Evolutionary conservation across 2,329 filamentous ascomycete species (phyloP).

Genomic region (Amesomyces nigricolor): DNA sequence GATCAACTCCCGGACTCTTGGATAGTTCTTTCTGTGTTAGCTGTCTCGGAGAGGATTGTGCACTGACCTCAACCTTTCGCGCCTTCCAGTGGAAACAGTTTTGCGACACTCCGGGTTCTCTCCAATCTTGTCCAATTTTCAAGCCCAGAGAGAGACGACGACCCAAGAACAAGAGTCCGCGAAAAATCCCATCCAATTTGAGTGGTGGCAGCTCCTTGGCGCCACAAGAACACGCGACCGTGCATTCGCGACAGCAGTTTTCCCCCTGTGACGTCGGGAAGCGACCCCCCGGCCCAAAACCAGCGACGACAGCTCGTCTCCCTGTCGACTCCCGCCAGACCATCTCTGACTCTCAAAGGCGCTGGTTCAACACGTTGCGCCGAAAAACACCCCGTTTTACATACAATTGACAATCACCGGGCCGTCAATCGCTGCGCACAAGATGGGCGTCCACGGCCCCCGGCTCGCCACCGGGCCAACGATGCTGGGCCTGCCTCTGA

Average conservation of each 20-base stretch:
- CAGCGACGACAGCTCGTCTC: not conserved
- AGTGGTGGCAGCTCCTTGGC: not conserved
- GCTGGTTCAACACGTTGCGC: not conserved
- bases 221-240: not conserved
- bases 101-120: too few relatives aligned
- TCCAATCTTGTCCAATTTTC: too few relatives aligned
- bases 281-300: not conserved
- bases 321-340: too few relatives aligned
- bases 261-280: conserved; percentile 5
- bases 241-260: not conserved
- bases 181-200: too few relatives aligned
- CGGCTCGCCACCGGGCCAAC: conserved; percentile 38
- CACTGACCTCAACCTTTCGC: too few relatives aligned
- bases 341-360: not conserved
- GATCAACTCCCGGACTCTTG: too few relatives aligned
- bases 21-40: too few relatives aligned
- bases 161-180: too few relatives aligned
- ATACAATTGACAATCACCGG: not conserved
- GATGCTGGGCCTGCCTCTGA: conserved; percentile 58
- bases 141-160: too few relatives aligned
- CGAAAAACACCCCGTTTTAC: not conserved
- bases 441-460: conserved; percentile 40
- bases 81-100: too few relatives aligned
- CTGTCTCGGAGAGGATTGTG: too few relatives aligned
- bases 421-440: not conserved